Base-by-base conservation (phyloP, 2,329 filamentous ascomycete genomes). In the Paraconiothyrium sp. region DNA sequence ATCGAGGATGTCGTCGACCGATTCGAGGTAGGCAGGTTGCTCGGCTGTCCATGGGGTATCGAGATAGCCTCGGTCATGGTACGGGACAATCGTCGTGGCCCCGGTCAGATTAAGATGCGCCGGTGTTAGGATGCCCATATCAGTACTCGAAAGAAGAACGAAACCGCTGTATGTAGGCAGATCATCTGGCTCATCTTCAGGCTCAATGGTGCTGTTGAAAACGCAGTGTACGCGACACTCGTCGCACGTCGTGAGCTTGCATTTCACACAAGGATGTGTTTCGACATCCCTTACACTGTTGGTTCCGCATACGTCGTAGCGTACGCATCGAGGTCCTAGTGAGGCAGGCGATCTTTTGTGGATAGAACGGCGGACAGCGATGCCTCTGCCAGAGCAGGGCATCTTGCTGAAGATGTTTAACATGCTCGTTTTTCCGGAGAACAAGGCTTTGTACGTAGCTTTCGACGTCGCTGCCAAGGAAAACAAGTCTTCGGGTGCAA, bases 211-310 rank as follows among this genome's bases (percentile, higher is more conserved):
- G 49, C 67, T 74, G 41, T 76, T 74, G 44, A 75, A 78, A 4
- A 76, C 72, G 59, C 72, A 75, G 52, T 78, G 75, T 37, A 76
- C 70, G 8, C 75, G 69, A 49, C 75, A 78, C 57, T 78, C 75
- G 43, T 78, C 62, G 62, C 75, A 78, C 2, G 75, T 78, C n/a
- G 61, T 75, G 1, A 68, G 59, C 16, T 66, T 67, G 58, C 75
- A 78, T 8, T 46, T 61, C 9, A 62, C 50, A 47, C 75, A 78
- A 14, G 75, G 70, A 16, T 58, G 65, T 24, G 67, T 68, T 32
- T 72, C 67, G 16, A 72, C 59, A 2, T 32, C 13, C 1, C 57
- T 50, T 11, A 59, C 41, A 2, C 37, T 43, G 11, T 60, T 56
- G 9, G 68, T 63, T 7, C 68, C 68, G 47, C 75, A 77, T 43